Conservation (phyloP, 768 basidiomycete genomes). For the Suillus paluster region DNA sequence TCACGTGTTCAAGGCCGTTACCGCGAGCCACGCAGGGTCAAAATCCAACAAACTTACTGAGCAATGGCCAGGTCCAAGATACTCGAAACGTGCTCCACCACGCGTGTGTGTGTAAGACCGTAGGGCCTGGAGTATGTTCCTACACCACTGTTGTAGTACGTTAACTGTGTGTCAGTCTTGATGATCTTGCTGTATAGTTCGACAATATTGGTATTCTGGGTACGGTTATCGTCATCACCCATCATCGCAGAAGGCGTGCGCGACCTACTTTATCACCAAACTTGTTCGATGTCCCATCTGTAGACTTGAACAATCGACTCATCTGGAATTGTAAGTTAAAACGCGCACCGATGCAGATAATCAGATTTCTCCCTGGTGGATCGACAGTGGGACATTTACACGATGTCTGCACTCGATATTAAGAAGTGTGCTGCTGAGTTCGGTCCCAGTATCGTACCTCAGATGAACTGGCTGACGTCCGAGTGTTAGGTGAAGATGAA, state of each 20-base stretch:
- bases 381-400: too few species aligned
- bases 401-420: too few species aligned
- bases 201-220: constrained; percentile 47
- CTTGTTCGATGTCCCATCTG: constrained; percentile 41
- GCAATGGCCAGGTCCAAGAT: constrained; percentile 42
- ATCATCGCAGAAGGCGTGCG: not conserved
- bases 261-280: constrained; percentile 31
- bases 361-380: constrained; percentile 18
- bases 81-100: constrained; percentile 26
- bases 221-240: not conserved
- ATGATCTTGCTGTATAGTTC: constrained; percentile 42
- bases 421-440: too few species aligned
- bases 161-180: constrained; percentile 39
- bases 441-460: not conserved
- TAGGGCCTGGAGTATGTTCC: constrained; percentile 37
- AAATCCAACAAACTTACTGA: constrained; percentile 28
- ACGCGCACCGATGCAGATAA: constrained; percentile 29
- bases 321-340: not conserved
- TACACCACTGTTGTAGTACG: constrained; percentile 47
- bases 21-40: not conserved
- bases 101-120: constrained; percentile 13
- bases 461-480: not conserved
- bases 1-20: not conserved
- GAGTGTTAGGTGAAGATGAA: not conserved
- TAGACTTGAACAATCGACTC: not conserved